Percentiles rank a stretch among this genome's conserved stretches.
Evolutionary conservation across 225 moss, liverwort and hornwort species (phyloP).

Genomic region (Pseudoscleropodium purum): DNA sequence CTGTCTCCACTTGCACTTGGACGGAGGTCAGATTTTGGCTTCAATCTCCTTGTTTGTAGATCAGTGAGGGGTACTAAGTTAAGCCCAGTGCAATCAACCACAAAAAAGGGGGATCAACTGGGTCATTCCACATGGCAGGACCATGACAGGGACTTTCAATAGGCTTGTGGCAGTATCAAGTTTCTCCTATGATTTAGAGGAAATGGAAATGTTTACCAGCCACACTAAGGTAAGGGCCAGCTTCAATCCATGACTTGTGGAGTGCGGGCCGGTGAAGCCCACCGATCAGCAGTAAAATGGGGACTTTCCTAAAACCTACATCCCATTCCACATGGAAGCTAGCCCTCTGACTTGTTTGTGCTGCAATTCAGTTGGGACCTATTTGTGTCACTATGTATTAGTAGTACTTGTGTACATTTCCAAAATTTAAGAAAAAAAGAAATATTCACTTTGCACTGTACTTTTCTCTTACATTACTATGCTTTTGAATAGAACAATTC

Average conservation of each 20-base stretch:
- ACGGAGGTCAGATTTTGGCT: neutral
- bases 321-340: too few relatives aligned
- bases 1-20: neutral
- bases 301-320: too few relatives aligned
- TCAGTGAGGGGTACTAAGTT: neutral
- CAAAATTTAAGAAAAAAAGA: too few relatives aligned
- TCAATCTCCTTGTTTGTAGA: neutral
- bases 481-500: neutral
- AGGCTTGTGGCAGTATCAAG: neutral
- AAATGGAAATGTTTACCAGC: neutral
- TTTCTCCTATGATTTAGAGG: neutral
- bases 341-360: neutral
- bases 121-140: neutral
- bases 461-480: neutral
- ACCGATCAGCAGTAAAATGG: too few relatives aligned
- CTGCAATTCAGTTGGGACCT: neutral
- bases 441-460: neutral
- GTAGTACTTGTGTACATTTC: neutral
- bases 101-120: too few relatives aligned
- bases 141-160: neutral
- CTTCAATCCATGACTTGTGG: too few relatives aligned
- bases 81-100: neutral
- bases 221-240: too few relatives aligned
- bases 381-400: too few relatives aligned
- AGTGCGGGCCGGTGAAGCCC: too few relatives aligned